A percentile compares a stretch with the other conserved stretches of the same genome.
Evolutionary conservation across 371 early-diverging fungal genomes (phyloP).

Genomic region (Haplosporangium sp.): DNA sequence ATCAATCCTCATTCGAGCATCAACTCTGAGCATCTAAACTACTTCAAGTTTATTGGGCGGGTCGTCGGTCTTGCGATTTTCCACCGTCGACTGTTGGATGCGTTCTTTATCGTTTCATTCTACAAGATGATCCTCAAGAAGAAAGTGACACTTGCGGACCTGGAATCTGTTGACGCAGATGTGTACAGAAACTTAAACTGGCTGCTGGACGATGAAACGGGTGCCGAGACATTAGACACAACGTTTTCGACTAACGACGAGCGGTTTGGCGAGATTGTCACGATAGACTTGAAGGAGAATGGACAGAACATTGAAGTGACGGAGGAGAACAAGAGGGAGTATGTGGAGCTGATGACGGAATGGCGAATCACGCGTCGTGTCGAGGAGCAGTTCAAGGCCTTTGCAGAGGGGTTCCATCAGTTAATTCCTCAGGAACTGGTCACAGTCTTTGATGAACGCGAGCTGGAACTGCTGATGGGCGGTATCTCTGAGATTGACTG

Average conservation of each 20-base stretch:
- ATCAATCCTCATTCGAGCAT: slow-evolving; percentile 95
- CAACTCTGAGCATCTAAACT: slow-evolving; percentile 98
- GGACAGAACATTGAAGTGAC: slow-evolving; percentile 93
- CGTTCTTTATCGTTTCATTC: slow-evolving; percentile 94
- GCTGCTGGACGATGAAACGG: slow-evolving; percentile 92
- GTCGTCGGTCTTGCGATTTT: slow-evolving; percentile 96
- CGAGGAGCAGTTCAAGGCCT: slow-evolving; percentile 93
- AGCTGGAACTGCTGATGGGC: slow-evolving; percentile 96
- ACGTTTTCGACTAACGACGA: slow-evolving; percentile 94
- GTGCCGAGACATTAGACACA: slow-evolving; percentile 82
- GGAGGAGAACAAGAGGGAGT: slow-evolving; percentile 96
- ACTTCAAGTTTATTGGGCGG: slow-evolving; percentile 98
- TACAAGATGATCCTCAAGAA: slow-evolving; percentile 96
- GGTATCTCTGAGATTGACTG: slow-evolving; percentile 98
- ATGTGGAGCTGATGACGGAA: slow-evolving; percentile 87
- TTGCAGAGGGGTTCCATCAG: slow-evolving; percentile 95
- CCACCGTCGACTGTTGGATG: slow-evolving; percentile 96
- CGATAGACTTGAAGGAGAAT: slow-evolving; percentile 88
- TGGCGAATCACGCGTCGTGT: slow-evolving; percentile 88
- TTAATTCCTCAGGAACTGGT: slow-evolving; percentile 93
- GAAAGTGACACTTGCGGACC: slow-evolving; percentile 86
- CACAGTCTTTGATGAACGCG: slow-evolving; percentile 96
- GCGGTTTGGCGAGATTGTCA: slow-evolving; percentile 89
- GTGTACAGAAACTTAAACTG: slow-evolving; percentile 91
- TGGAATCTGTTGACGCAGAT: slow-evolving; percentile 96